phyloP scores from a whole-genome alignment of 1,139 yeast species.

The Scheffersomyces segobiensis region DNA sequence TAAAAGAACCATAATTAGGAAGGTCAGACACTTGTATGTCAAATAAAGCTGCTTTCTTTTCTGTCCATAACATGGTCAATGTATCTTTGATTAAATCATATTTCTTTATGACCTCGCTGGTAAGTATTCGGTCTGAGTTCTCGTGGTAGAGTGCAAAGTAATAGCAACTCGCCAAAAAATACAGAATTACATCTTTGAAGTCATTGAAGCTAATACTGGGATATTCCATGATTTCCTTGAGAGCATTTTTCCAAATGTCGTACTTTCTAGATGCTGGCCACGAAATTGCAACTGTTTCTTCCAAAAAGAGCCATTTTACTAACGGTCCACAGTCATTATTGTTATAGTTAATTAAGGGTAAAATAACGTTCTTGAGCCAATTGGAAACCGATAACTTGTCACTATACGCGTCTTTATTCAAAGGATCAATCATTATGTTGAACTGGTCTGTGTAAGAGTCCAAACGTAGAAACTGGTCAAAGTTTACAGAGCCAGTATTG shows the following conservation, averaged over 20 bases:
- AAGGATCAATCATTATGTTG: conserved; percentile 24
- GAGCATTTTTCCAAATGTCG: conserved; percentile 24
- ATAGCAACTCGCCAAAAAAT: conserved; percentile 28
- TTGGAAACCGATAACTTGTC: conserved; percentile 15
- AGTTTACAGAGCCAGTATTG: conserved; percentile 7
- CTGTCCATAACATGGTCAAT: conserved; percentile 7
- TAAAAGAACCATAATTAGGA: background rate
- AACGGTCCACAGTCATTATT: conserved; percentile 25
- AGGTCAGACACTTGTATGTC: background rate
- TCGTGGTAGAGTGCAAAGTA: conserved; percentile 15
- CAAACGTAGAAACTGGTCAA: conserved; percentile 14
- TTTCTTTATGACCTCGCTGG: conserved; percentile 30
- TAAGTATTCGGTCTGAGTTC: conserved; percentile 11
- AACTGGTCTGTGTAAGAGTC: conserved; percentile 17
- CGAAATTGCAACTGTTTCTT: conserved; percentile 2
- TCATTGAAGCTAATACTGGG: conserved; percentile 11
- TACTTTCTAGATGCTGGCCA: conserved; percentile 15
- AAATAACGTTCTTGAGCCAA: conserved; percentile 32
- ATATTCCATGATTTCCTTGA: conserved; percentile 18
- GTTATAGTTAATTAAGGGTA: conserved; percentile 28
- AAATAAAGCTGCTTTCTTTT: background rate
- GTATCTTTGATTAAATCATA: conserved; percentile 33
- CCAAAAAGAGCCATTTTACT: conserved; percentile 26
- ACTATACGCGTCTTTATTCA: conserved; percentile 11
- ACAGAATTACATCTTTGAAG: conserved; percentile 16